Evolutionary conservation across 2,329 filamentous ascomycete species (phyloP), one percentile per base, ranked within the genome.

Genomic region (Cryphonectria japonica): DNA sequence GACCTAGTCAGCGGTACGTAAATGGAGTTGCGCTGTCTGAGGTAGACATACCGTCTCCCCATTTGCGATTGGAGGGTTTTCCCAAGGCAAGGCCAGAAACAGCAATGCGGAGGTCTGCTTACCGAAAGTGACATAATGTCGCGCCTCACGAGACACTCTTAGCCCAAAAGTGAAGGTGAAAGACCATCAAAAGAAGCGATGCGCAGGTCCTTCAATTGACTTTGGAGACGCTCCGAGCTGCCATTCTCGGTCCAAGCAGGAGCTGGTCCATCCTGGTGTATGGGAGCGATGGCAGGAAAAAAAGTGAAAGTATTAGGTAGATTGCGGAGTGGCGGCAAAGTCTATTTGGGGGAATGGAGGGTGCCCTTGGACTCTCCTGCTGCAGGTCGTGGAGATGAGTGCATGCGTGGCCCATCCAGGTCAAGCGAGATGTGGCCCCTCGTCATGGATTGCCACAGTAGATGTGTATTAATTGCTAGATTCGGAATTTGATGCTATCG

Each of bases 61-160:
- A 8, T 43, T 16, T 68, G 19, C 60, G 37, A 71, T 68, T 71
- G 66, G 69, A 68, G 69, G 69, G 46, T 64, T 71, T 68, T 71
- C n/a, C 59, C n/a, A 7, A 32, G 14, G 43, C 19, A 3, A n/a
- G 52, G 54, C 66, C 66, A 65, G 66, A 65, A 68, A 65, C 32
- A 64, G 69, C 16, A 64, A 62, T 52, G 60, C 69, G 66, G 69
- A 71, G 39, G 66, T 50, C 37, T 65, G 52, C 9, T 60, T 68
- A 39, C 69, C 66, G 69, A 68, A 37, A 34, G 69, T 66, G 37
- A 66, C 66, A 34, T 41, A 41, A 57, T 14, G n/a, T 62, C 39
- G 69, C 39, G 46, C 32, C 41, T 41, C 37, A 26, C 50, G 41
- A 68, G n/a, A 26, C 29, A 16, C 26, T 34, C 22, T 26, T 37